Base-by-base conservation (phyloP, 352 stramenopile genomes). In the Phytophthora sp. region DNA sequence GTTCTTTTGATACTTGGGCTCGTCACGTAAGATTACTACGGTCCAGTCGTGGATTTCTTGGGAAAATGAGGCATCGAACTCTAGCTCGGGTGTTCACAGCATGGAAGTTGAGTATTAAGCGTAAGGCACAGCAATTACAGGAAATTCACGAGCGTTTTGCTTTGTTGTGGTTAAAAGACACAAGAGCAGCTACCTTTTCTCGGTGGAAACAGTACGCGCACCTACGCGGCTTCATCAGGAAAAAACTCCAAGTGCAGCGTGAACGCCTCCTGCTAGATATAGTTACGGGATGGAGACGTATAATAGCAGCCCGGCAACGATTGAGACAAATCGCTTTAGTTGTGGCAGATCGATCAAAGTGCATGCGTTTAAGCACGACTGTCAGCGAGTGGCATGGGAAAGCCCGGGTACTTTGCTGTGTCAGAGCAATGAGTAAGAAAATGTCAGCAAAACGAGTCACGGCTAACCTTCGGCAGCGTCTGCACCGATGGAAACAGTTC, bases 141-240 rank as follows among this genome's bases (percentile, higher is more conserved):
- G 35, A 21, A 1, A 79, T 89, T 37, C 69, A 74, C 41, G 18
- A 62, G 5, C 62, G 73, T 3, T 75, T 87, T 44, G 43, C 15
- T 0, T 15, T 72, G 10, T 23, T 85, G 24, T 82, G 66, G 57
- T 49, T 55, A 27, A 42, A 44, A 8, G 50, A 82, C 17, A 35
- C 63, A 6, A 32, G 44, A 4, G 53, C 27, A 31, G 35, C 26
- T 5, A 45, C 3, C 18, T 76, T 72, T 37, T 13, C 38, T 12
- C 27, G 34, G 2, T 79, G 68, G 72, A 75, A 45, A 27, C 24
- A 38, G 4, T 73, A 48, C 17, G 17, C 50, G 12, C 27, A 8
- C 4, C 38, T 68, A 13, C 37, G 41, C 20, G 30, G 34, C 1
- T 38, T 73, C 7, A 23, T 62, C 20, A 35, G 31, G 11, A 48